Percentiles rank a stretch among this genome's conserved stretches.
Evolutionary conservation across 148 eudicot genomes (phyloP).

Genomic region (Nepenthes gracilis): DNA sequence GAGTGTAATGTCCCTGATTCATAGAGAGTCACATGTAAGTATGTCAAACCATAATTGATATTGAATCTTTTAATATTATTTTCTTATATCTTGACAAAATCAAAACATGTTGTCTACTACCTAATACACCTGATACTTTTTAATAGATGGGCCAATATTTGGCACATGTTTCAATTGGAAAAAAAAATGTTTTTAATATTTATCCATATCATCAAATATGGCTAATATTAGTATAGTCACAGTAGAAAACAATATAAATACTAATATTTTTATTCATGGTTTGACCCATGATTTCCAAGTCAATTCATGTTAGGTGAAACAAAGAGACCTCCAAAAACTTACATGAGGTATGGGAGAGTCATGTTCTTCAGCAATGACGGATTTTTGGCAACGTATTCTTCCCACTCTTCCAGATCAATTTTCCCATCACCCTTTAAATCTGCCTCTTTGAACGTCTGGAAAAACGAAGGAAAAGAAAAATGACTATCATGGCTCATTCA

Average conservation of each 20-base stretch:
- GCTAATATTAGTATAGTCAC: not conserved
- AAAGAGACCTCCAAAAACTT: not conserved
- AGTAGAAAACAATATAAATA: not conserved
- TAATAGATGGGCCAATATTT: no score
- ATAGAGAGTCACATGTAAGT: not conserved
- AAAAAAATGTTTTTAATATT: no score
- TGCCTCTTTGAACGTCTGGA: conserved; percentile 25
- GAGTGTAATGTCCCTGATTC: conserved; percentile 23
- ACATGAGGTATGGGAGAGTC: conserved; percentile 31
- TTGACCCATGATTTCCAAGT: not conserved
- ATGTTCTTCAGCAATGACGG: conserved; percentile 30
- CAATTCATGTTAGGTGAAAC: not conserved
- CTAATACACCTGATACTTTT: no score
- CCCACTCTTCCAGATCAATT: conserved; percentile 33
- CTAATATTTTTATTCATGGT: no score
- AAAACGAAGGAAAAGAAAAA: not conserved
- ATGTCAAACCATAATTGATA: not conserved
- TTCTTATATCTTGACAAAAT: not conserved
- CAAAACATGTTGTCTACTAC: no score
- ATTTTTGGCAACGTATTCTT: conserved; percentile 18
- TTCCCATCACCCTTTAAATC: conserved; percentile 25
- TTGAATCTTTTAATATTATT: no score
- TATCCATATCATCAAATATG: no score
- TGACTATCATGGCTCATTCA: not conserved
- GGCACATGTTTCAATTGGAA: no score